Conservation (phyloP, 2,329 filamentous ascomycete genomes). For the Lachnellula occidentalis region DNA sequence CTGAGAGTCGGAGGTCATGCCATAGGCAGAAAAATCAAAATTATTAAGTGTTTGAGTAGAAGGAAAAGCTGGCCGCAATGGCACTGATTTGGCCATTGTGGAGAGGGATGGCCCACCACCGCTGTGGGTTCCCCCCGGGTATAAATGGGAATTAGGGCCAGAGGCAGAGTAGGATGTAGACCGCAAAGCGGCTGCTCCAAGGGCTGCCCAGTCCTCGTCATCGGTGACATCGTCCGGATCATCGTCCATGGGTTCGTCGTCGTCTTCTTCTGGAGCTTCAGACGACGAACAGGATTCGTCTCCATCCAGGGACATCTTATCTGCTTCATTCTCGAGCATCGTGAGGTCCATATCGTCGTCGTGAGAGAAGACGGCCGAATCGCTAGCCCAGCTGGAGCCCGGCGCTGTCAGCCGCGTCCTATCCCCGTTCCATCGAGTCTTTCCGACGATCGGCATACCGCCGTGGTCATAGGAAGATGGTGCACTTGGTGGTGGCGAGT, state of each 20-base stretch:
- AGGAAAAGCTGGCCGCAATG: constrained; percentile 15
- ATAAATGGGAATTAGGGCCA: constrained; percentile 47
- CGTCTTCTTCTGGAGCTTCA: constrained; percentile 52
- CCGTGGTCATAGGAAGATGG: constrained; percentile 40
- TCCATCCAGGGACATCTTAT: constrained; percentile 88
- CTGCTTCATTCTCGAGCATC: constrained; percentile 79
- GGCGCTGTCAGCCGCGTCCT: constrained; percentile 45
- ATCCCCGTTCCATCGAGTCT: constrained; percentile 38
- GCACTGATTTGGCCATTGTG: constrained; percentile 28
- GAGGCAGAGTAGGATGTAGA: constrained; percentile 56
- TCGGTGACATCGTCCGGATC: constrained; percentile 85
- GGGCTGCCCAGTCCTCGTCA: constrained; percentile 90
- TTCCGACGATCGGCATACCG: constrained; percentile 50
- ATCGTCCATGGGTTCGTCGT: constrained; percentile 62
- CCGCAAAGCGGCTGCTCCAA: constrained; percentile 80
- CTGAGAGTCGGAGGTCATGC: constrained; percentile 53
- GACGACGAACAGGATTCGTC: constrained; percentile 72
- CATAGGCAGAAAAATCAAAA: constrained; percentile 43
- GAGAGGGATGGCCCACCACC: constrained; percentile 31
- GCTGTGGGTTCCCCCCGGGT: constrained; percentile 36
- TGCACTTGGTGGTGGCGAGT: constrained; percentile 38
- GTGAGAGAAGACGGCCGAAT: constrained; percentile 71
- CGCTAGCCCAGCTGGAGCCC: constrained; percentile 59
- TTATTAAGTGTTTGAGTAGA: constrained; percentile 39
- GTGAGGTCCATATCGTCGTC: constrained; percentile 56